Evolutionary conservation across 2,329 filamentous ascomycete species (phyloP), one percentile per base, ranked within the genome.

Genomic region (Sphaceloma murrayae): DNA sequence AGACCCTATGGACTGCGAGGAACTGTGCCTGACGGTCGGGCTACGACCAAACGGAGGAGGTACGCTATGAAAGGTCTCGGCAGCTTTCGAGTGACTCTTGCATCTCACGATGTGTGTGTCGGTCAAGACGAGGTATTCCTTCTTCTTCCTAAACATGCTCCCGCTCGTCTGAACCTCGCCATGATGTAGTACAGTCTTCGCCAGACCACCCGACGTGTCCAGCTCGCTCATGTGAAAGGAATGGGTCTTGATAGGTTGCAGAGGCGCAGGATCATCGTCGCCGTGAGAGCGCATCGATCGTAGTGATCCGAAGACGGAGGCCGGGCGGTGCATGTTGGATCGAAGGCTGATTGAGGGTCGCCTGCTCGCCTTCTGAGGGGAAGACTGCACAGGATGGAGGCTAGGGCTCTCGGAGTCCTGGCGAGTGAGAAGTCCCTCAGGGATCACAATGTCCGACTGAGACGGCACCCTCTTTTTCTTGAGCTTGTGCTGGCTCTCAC

Each of bases 81-180:
- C 67, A 9, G 80, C 80, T 57, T 80, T 80, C 33, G 67, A 63
- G 52, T 82, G 77, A 54, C 67, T 80, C 59, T 83, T 82, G 65
- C 80, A 83, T 9, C 80, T 72, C 45, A 83, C 63, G 45, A 85
- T 62, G 58, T 83, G 77, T 4, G 72, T 74, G 51, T 83, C 80
- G 5, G 79, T 85, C 51, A 85, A 65, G 10, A 84, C 80, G 45
- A 85, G 64, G 54, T 81, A 85, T 58, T 84, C 79, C 60, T 73
- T 80, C 64, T 79, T 82, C 63, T 82, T 82, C 57, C 79, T 69
- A 62, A 83, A 81, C 69, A 84, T 75, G 48, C 75, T 74, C 46
- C 74, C 78, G 38, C 76, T 77, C 9, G 77, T 82, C 60, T 84
- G 79, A 11, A 83, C 75, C 56, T 82, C 80, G 27, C 80, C 80